phyloP scores from a whole-genome alignment of 345 rosid genomes.

The Eucalyptus microcorys region DNA sequence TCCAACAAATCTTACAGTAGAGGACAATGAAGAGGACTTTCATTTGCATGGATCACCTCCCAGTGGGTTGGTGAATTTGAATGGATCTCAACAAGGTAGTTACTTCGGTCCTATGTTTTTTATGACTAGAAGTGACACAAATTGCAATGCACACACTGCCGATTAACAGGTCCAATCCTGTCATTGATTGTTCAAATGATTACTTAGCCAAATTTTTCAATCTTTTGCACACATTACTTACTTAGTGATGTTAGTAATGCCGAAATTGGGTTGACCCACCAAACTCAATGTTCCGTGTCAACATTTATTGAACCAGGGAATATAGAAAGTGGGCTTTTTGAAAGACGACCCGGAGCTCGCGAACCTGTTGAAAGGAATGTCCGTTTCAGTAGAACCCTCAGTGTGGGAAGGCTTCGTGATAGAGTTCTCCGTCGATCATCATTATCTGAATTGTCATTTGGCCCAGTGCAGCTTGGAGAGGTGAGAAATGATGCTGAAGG shows the following conservation, averaged over 20 bases:
- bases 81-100: constrained; percentile 13
- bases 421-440: constrained; percentile 87
- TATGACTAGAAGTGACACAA: not conserved
- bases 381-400: constrained; percentile 80
- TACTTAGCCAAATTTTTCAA: not conserved
- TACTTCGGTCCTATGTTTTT: not conserved
- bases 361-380: constrained; percentile 78
- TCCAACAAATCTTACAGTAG: constrained; percentile 17
- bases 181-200: constrained; percentile 1
- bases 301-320: constrained; percentile 23
- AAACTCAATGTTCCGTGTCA: constrained; percentile 17
- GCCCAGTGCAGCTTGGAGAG: constrained; percentile 41
- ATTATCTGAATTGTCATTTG: constrained; percentile 40
- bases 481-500: constrained; percentile 26
- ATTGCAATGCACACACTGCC: not conserved
- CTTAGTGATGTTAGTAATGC: constrained; percentile 10
- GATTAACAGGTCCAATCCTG: not conserved
- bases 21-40: constrained; percentile 19
- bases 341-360: constrained; percentile 40
- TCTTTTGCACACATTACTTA: constrained; percentile 13
- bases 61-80: constrained; percentile 13
- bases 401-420: constrained; percentile 97
- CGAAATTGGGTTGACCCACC: constrained; percentile 11
- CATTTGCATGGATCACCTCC: constrained; percentile 10
- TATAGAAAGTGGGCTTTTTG: constrained; percentile 29